Percentiles rank a stretch among this genome's conserved stretches.
These are phyloP conservation scores for Ophiocordyceps camponoti-floridani DNA, from an alignment of 2,329 filamentous ascomycete species.

Conservation along the genomic window DNA sequence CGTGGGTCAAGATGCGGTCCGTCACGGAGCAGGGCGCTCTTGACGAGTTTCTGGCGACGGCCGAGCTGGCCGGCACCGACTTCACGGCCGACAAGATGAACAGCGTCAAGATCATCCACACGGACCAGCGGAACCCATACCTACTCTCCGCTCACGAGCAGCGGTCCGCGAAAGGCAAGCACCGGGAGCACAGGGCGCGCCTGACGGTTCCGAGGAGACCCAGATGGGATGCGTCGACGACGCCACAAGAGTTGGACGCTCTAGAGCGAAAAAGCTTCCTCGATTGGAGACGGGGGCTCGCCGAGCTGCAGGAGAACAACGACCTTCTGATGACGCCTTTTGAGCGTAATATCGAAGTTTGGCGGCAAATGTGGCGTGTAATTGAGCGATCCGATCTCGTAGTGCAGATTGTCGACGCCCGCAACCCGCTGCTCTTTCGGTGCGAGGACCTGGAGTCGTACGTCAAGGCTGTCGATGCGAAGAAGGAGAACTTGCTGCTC, in stretches of 20 bases:
- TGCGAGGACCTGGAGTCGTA: constrained; percentile 88
- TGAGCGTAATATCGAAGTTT: constrained; percentile 92
- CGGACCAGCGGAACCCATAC: constrained; percentile 90
- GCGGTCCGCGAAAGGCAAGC: constrained; percentile 58
- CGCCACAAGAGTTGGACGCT: constrained; percentile 61
- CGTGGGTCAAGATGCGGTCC: constrained; percentile 99
- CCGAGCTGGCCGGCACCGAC: constrained; percentile 92
- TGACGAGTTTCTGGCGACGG: constrained; percentile 91
- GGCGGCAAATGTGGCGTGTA: constrained; percentile 94
- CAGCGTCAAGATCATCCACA: constrained; percentile 97
- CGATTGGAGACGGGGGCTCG: constrained; percentile 76
- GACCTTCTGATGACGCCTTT: constrained; percentile 96
- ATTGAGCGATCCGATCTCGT: constrained; percentile 92
- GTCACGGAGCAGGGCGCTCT: constrained; percentile 93
- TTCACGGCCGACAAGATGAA: constrained; percentile 99
- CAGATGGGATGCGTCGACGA: constrained; percentile 74
- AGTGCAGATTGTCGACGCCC: constrained; percentile 94
- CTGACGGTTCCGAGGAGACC: constrained; percentile 83
- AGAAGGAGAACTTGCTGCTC: constrained; percentile 78
- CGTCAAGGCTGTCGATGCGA: constrained; percentile 77
- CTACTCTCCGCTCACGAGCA: constrained; percentile 76
- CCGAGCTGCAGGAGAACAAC: constrained; percentile 83
- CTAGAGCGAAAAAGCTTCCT: constrained; percentile 67
- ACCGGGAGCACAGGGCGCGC: constrained; percentile 58
- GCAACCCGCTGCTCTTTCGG: constrained; percentile 85